A percentile compares a stretch with the other conserved stretches of the same genome.
Conservation (phyloP, 257 asterid genomes). For the Oldenlandia corymbosa region DNA sequence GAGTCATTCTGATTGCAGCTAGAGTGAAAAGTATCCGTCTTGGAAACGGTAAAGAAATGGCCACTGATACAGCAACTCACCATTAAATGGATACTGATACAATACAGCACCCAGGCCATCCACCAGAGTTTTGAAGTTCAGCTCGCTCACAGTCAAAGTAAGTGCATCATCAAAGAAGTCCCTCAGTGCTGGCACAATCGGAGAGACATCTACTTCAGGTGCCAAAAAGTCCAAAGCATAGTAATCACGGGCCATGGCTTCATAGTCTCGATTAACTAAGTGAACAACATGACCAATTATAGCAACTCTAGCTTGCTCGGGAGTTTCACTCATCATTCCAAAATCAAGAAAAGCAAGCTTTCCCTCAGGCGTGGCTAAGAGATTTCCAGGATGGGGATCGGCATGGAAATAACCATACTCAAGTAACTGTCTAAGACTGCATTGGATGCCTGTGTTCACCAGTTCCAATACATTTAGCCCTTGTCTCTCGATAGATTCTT, state of each 20-base stretch:
- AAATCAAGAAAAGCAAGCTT: slow-evolving; percentile 98
- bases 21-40: neutral
- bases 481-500: slow-evolving; percentile 90
- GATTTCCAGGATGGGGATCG: slow-evolving; percentile 99
- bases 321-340: slow-evolving; percentile 99
- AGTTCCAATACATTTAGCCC: slow-evolving; percentile 94
- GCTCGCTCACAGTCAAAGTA: slow-evolving; percentile 89
- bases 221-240: slow-evolving; percentile 85
- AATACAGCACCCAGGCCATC: slow-evolving; percentile 92
- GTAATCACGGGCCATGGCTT: slow-evolving; percentile 99
- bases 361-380: slow-evolving; percentile 93
- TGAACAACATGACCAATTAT: slow-evolving; percentile 98
- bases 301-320: slow-evolving; percentile 94
- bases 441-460: slow-evolving; percentile 92
- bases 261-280: slow-evolving; percentile 97
- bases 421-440: slow-evolving; percentile 95
- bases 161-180: slow-evolving; percentile 88
- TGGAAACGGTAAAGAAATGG: no score
- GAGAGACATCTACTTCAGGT: slow-evolving; percentile 91
- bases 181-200: slow-evolving; percentile 86
- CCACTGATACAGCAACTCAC: slow-evolving; percentile 38
- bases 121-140: slow-evolving; percentile 89
- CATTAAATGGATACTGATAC: slow-evolving; percentile 87
- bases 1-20: neutral
- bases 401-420: slow-evolving; percentile 99